Percentiles rank a stretch among this genome's conserved stretches.
Conservation (phyloP, 805 yeast species). For the Kodamaea lidongshanica region DNA sequence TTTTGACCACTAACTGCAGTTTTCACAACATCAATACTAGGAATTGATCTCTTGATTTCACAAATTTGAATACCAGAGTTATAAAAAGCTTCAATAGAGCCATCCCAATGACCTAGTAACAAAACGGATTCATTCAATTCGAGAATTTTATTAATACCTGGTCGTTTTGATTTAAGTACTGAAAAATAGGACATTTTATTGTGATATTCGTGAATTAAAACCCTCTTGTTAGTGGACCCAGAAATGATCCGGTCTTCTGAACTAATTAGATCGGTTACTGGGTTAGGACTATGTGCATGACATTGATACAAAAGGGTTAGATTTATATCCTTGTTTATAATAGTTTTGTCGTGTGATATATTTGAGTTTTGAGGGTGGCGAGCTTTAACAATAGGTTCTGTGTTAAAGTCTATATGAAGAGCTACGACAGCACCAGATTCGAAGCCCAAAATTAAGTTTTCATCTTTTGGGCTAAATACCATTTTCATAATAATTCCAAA, state of each 20-base stretch:
- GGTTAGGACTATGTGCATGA: constrained; percentile 46
- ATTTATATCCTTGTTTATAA: constrained; percentile 23
- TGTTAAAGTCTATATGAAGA: constrained; percentile 14
- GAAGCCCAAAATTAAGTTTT: constrained; percentile 49
- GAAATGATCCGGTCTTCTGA: constrained; percentile 27
- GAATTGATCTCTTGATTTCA: constrained; percentile 1
- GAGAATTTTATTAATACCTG: constrained; percentile 16
- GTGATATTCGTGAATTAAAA: constrained; percentile 22
- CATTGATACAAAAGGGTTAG: constrained; percentile 16
- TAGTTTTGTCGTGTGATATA: constrained; percentile 4
- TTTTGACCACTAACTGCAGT: constrained; percentile 2
- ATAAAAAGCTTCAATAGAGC: constrained; percentile 28
- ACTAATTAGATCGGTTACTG: constrained; percentile 41
- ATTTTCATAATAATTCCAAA: constrained; percentile 68
- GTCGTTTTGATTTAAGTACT: constrained; percentile 10
- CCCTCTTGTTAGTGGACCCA: constrained; percentile 44
- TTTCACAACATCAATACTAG: constrained; percentile 2
- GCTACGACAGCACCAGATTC: constrained; percentile 60
- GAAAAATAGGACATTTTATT: constrained; percentile 1
- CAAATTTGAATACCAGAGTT: constrained; percentile 1
- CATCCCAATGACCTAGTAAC: constrained; percentile 46
- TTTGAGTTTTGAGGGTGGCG: constrained; percentile 5
- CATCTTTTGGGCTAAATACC: constrained; percentile 25
- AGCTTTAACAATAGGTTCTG: constrained; percentile 1
- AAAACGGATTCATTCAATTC: constrained; percentile 15